These are phyloP conservation scores for Geotrichum reessii DNA, from an alignment of 1,139 yeast species.

Conservation along the genomic window DNA sequence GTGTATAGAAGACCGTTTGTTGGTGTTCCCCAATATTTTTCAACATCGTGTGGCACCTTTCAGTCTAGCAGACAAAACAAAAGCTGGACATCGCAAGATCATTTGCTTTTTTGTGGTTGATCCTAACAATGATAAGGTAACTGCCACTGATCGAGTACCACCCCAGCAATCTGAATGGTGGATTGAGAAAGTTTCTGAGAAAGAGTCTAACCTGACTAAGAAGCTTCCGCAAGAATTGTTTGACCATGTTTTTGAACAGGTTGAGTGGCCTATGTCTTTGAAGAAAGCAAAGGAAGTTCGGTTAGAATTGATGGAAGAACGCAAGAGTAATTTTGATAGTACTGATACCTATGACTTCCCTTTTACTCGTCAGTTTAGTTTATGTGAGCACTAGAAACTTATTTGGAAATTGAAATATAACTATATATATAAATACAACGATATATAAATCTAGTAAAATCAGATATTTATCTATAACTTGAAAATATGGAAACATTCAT, in stretches of 20 bases:
- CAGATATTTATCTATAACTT: background rate
- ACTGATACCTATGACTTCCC: slow-evolving; percentile 23
- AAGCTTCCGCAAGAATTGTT: slow-evolving; percentile 23
- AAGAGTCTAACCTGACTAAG: background rate
- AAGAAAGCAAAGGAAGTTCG: slow-evolving; percentile 34
- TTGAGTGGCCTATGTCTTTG: slow-evolving; percentile 30
- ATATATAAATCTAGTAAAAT: background rate
- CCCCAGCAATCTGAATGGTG: slow-evolving; percentile 44
- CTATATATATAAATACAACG: background rate
- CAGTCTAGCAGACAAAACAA: slow-evolving; percentile 37
- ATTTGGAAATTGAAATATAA: background rate
- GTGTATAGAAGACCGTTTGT: slow-evolving; percentile 33
- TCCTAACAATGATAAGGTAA: slow-evolving; percentile 37
- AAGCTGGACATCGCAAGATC: slow-evolving; percentile 41
- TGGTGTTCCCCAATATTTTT: slow-evolving; percentile 41
- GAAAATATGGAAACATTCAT: background rate
- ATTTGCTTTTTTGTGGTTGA: slow-evolving; percentile 42
- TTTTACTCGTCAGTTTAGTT: slow-evolving; percentile 29
- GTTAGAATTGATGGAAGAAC: slow-evolving; percentile 38
- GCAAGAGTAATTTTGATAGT: slow-evolving; percentile 21
- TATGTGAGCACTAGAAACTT: slow-evolving; percentile 36
- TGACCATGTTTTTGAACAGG: slow-evolving; percentile 17
- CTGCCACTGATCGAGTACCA: slow-evolving; percentile 38
- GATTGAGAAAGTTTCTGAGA: slow-evolving; percentile 4
- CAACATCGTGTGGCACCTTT: slow-evolving; percentile 44